phyloP scores from a whole-genome alignment of 805 yeast genomes.

The Sugiyamaella marilandica region DNA sequence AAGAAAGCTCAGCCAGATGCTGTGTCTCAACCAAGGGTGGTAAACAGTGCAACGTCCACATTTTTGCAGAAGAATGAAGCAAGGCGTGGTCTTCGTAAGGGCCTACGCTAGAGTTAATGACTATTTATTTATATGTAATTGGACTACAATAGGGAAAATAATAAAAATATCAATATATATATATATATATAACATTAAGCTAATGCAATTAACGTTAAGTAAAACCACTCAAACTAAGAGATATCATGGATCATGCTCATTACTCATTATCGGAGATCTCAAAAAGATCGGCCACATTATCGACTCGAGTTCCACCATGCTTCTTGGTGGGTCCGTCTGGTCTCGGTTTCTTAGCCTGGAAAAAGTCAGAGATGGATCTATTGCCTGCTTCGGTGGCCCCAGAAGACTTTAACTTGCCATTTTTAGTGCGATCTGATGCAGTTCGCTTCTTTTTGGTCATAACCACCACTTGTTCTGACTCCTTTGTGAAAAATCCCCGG shows the following conservation, averaged over 20 bases:
- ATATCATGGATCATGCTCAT: too few relatives aligned
- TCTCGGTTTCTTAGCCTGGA: background rate
- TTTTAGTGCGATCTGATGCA: background rate
- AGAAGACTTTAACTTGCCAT: background rate
- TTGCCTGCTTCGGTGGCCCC: background rate
- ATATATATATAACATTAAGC: background rate
- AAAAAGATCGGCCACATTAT: constrained; percentile 1
- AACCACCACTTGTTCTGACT: background rate
- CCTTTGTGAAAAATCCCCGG: background rate
- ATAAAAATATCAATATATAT: background rate
- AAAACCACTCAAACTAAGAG: too few relatives aligned
- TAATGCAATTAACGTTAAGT: too few relatives aligned
- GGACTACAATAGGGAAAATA: background rate
- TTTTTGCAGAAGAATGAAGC: constrained; percentile 22
- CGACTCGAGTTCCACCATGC: background rate
- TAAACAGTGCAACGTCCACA: constrained; percentile 16
- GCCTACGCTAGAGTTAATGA: background rate
- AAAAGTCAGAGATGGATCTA: background rate
- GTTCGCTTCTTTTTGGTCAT: background rate
- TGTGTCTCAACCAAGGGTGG: constrained; percentile 8
- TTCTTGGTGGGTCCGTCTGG: background rate
- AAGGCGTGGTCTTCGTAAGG: constrained; percentile 12
- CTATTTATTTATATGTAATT: constrained; percentile 1
- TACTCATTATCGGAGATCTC: constrained; percentile 1
- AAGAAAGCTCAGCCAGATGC: background rate